These are phyloP conservation scores for Russula foetens DNA, from an alignment of 768 basidiomycete genomes.

Conservation along the genomic window DNA sequence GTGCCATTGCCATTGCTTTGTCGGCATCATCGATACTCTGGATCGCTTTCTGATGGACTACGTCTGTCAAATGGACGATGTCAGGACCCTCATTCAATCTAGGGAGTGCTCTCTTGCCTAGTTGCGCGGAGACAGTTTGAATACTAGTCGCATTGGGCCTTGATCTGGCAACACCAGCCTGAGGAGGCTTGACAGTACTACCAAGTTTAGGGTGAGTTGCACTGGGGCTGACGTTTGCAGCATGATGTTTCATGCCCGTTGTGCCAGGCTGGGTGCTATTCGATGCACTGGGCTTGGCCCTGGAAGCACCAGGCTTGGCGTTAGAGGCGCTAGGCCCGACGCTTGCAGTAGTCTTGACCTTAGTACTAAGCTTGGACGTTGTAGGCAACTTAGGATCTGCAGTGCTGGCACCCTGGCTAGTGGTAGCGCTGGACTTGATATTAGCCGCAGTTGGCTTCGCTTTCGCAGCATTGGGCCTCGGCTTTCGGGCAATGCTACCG, in stretches of 20 bases:
- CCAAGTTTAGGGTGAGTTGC: too few relatives aligned
- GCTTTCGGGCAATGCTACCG: not conserved
- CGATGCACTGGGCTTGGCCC: too few relatives aligned
- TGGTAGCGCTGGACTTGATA: not conserved
- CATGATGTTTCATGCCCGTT: not conserved
- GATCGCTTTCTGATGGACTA: not conserved
- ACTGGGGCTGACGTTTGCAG: not conserved
- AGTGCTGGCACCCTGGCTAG: not conserved
- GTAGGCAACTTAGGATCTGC: not conserved
- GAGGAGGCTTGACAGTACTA: too few relatives aligned
- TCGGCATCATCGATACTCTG: slow-evolving; percentile 2
- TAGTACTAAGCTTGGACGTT: not conserved
- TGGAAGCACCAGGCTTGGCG: not conserved
- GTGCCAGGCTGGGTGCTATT: too few relatives aligned
- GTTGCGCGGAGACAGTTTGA: not conserved
- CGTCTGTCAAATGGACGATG: not conserved
- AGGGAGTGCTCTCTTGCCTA: not conserved
- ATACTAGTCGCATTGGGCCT: not conserved
- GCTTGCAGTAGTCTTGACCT: not conserved
- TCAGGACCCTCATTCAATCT: not conserved
- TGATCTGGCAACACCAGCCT: not conserved
- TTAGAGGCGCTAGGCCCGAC: not conserved
- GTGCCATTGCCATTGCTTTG: not conserved
- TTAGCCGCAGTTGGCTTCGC: not conserved
- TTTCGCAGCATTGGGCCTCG: not conserved